Conservation (phyloP, 2,329 filamentous ascomycete species). For the Cladosporium sp. region DNA sequence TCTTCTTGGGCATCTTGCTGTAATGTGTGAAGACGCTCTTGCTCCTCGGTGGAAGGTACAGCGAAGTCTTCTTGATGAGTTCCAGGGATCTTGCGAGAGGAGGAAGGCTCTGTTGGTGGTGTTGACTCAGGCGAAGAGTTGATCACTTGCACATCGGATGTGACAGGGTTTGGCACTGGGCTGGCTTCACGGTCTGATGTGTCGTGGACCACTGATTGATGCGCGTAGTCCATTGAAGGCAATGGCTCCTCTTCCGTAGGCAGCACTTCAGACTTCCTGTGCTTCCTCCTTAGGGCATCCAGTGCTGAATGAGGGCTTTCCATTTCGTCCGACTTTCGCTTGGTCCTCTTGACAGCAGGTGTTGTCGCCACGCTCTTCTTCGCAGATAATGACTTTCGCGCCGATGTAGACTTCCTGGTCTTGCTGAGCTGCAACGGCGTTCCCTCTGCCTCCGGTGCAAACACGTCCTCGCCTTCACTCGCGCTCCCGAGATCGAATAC, state of each 20-base stretch:
- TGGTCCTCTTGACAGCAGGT: conserved; percentile 33
- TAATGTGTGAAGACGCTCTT: conserved; percentile 16
- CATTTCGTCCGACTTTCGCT: conserved; percentile 30
- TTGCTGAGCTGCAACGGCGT: conserved; percentile 60
- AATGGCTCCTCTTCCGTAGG: conserved; percentile 6
- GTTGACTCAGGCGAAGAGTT: conserved; percentile 37
- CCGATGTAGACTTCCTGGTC: conserved; percentile 29
- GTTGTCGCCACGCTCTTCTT: conserved; percentile 20
- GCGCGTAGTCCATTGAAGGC: conserved; percentile 16
- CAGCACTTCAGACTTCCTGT: conserved; percentile 20
- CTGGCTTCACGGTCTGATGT: conserved; percentile 26
- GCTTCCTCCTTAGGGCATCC: conserved; percentile 26
- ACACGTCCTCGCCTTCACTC: conserved; percentile 40
- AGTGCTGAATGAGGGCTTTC: conserved; percentile 25
- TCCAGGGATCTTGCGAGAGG: conserved; percentile 25
- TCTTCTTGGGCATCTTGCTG: not conserved
- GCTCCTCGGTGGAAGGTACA: conserved; percentile 34
- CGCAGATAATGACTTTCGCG: conserved; percentile 26
- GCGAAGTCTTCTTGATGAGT: conserved; percentile 32
- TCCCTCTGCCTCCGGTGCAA: conserved; percentile 65
- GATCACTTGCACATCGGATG: conserved; percentile 33
- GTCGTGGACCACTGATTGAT: conserved; percentile 16
- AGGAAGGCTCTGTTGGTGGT: conserved; percentile 32
- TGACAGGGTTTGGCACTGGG: conserved; percentile 21
- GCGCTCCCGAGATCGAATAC: conserved; percentile 31